Percentiles rank a stretch among this genome's conserved stretches.
Evolutionary conservation across 345 rosid species (phyloP).

Genomic region (Eucalyptus marginata): DNA sequence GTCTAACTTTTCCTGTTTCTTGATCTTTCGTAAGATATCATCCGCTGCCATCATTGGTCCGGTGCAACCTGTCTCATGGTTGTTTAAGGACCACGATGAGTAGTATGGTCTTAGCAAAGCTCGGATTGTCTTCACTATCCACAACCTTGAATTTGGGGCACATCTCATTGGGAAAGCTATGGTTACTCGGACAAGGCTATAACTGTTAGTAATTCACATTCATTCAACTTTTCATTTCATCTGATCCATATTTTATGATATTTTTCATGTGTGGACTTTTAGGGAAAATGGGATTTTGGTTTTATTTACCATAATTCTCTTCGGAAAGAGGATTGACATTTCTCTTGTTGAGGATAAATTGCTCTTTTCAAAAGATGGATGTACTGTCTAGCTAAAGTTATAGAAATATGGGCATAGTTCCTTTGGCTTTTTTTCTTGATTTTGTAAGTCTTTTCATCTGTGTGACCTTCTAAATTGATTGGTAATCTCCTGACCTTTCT

Average conservation of each 20-base stretch:
- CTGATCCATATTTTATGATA: neutral
- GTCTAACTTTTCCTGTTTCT: neutral
- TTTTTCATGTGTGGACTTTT: neutral
- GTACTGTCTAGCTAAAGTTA: neutral
- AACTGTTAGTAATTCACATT: slow-evolving; percentile 30
- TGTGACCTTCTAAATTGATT: neutral
- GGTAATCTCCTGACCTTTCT: neutral
- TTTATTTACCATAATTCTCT: neutral
- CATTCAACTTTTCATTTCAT: neutral
- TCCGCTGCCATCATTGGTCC: slow-evolving; percentile 96
- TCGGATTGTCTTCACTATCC: slow-evolving; percentile 78
- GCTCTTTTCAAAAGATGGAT: neutral
- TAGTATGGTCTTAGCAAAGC: slow-evolving; percentile 74
- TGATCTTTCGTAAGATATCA: slow-evolving; percentile 52
- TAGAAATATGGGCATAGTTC: neutral
- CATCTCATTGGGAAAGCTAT: slow-evolving; percentile 64
- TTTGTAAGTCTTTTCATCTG: neutral
- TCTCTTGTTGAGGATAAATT: neutral
- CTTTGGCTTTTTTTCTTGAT: neutral
- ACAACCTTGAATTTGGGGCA: slow-evolving; percentile 86
- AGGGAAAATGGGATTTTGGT: neutral
- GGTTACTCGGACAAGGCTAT: slow-evolving; percentile 77
- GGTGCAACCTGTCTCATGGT: slow-evolving; percentile 82
- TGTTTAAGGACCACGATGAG: slow-evolving; percentile 66
- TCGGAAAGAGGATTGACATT: neutral